Conservation (phyloP, 2,329 filamentous ascomycete species). For the Epichloe elymi region DNA sequence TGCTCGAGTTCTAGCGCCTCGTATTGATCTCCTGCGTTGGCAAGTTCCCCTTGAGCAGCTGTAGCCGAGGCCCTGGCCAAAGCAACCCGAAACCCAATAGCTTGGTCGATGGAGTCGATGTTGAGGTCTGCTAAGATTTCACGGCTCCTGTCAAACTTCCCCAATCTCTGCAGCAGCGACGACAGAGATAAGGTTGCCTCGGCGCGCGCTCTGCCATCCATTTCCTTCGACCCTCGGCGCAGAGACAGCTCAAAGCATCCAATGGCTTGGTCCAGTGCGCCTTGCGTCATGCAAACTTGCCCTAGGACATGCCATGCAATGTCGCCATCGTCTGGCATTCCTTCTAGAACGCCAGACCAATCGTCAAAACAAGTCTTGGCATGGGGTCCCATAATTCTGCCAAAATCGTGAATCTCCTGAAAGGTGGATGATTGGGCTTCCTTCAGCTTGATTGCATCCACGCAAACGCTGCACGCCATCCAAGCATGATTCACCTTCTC, state of each 20-base stretch:
- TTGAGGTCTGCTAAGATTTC: constrained; percentile 11
- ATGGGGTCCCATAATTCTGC: constrained; percentile 15
- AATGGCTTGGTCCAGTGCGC: constrained; percentile 12
- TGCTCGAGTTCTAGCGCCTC: constrained; percentile 12
- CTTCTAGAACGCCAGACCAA: constrained; percentile 10
- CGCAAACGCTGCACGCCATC: constrained; percentile 14
- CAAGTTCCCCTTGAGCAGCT: constrained; percentile 10
- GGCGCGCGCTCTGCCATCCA: constrained; percentile 10
- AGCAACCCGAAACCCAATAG: constrained; percentile 12
- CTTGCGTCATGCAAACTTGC: constrained; percentile 16
- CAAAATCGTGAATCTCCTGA: constrained; percentile 13
- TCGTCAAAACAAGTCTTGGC: constrained; percentile 15
- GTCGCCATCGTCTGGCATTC: constrained; percentile 16
- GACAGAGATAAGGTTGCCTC: constrained; percentile 12
- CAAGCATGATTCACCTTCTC: constrained; percentile 12
- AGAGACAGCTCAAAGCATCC: constrained; percentile 15
- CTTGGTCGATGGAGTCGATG: constrained; percentile 11
- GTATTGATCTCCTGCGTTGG: constrained; percentile 10
- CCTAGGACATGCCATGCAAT: constrained; percentile 25
- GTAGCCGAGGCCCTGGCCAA: constrained; percentile 12
- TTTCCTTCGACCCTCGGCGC: constrained; percentile 3
- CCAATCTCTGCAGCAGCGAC: constrained; percentile 10
- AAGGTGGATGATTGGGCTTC: constrained; percentile 10
- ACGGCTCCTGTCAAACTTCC: constrained; percentile 8
- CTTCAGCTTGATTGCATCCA: constrained; percentile 11